Conservation (phyloP, 257 asterid species). For the Verbena officinalis region DNA sequence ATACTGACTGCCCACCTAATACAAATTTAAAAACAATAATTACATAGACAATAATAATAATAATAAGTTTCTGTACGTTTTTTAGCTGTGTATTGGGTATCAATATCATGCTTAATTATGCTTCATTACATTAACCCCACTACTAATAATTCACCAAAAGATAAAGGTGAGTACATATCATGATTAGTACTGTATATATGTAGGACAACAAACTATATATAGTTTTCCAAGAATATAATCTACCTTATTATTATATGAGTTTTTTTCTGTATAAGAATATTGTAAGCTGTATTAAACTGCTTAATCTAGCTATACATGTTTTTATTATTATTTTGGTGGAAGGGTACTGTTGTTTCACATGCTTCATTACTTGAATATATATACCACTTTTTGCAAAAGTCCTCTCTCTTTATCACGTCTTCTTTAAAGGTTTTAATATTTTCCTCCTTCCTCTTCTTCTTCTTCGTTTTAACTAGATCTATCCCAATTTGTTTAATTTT, state of each 20-base stretch:
- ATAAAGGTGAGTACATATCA: constrained; percentile 39
- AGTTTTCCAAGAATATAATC: not conserved
- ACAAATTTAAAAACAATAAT: constrained; percentile 32
- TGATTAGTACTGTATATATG: too few species aligned
- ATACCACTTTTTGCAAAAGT: constrained; percentile 32
- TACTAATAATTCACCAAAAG: constrained; percentile 21
- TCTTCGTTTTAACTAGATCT: too few species aligned
- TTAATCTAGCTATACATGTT: not conserved
- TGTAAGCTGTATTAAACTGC: constrained; percentile 13
- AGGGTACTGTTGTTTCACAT: constrained; percentile 42
- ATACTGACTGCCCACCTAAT: constrained; percentile 72
- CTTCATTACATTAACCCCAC: constrained; percentile 36
- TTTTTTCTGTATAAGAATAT: not conserved
- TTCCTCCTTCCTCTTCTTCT: not conserved
- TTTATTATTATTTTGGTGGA: not conserved
- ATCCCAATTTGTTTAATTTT: too few species aligned
- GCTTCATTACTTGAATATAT: constrained; percentile 28
- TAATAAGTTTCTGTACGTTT: constrained; percentile 20
- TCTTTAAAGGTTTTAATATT: constrained; percentile 23
- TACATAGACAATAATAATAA: constrained; percentile 1
- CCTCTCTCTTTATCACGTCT: constrained; percentile 32
- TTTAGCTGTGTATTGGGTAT: constrained; percentile 9
- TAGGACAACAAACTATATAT: constrained; percentile 37
- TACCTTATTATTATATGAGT: too few species aligned
- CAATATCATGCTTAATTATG: constrained; percentile 18